Evolutionary conservation across 73 alveolate species (phyloP).

Genomic region (Paramecium biaurelia): DNA sequence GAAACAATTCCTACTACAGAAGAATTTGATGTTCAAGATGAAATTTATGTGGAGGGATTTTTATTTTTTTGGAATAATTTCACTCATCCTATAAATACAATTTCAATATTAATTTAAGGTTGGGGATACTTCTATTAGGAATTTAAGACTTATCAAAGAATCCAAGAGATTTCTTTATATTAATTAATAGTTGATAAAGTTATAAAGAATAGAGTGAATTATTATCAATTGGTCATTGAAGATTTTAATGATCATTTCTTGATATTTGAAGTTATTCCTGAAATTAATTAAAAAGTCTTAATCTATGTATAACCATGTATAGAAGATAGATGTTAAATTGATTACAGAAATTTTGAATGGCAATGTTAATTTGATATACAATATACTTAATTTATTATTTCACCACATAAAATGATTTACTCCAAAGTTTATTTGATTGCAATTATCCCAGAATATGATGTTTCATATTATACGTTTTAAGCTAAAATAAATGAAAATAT

Average conservation of each 20-base stretch:
- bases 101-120: background rate
- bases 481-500: background rate
- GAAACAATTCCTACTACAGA: background rate
- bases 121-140: background rate
- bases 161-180: background rate
- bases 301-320: background rate
- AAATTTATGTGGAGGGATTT: no score
- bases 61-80: background rate
- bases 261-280: background rate
- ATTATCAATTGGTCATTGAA: background rate
- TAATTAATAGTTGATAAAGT: background rate
- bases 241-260: background rate
- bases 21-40: background rate
- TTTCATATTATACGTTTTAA: background rate
- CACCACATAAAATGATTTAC: background rate
- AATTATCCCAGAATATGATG: background rate
- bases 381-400: background rate
- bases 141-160: background rate
- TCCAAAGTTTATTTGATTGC: background rate
- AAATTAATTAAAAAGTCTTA: background rate
- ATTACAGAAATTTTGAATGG: constrained; percentile 11
- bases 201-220: background rate
- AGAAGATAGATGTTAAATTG: background rate
- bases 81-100: background rate
- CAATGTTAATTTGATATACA: background rate